These are phyloP conservation scores for Nannizziopsis arthrosporioides DNA, from an alignment of 2,329 filamentous ascomycete species.

Conservation along the genomic window DNA sequence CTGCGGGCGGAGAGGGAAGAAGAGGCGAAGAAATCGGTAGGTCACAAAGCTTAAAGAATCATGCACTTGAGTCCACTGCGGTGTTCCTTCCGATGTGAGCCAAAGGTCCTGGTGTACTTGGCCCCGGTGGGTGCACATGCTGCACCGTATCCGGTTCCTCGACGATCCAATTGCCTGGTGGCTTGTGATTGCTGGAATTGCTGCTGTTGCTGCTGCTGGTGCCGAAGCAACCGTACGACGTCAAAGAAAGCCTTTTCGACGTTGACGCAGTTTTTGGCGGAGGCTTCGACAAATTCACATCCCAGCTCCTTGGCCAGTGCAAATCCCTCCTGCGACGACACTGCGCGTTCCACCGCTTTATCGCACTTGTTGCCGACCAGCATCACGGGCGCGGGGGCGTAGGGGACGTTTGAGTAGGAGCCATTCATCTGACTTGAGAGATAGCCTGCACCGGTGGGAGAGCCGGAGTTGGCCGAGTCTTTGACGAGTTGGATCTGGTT, in stretches of 20 bases:
- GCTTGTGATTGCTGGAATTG: constrained; percentile 18
- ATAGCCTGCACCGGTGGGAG: constrained; percentile 41
- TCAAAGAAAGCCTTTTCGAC: constrained; percentile 98
- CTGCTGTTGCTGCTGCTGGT: constrained; percentile 54
- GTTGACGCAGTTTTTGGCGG: constrained; percentile 95
- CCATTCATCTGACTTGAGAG: constrained; percentile 39
- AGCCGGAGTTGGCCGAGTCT: constrained; percentile 56
- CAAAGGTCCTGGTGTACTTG: constrained; percentile 31
- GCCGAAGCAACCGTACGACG: constrained; percentile 79
- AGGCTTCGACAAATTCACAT: constrained; percentile 94
- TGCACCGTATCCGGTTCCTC: constrained; percentile 25
- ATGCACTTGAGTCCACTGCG: constrained; percentile 28
- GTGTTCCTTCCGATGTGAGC: constrained; percentile 29
- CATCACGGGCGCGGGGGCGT: constrained; percentile 77
- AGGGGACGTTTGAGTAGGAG: constrained; percentile 36
- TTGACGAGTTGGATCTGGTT: constrained; percentile 96
- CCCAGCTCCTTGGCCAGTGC: constrained; percentile 82
- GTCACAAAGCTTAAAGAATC: constrained; percentile 24
- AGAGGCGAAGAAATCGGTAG: not conserved
- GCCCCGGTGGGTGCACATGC: constrained; percentile 22
- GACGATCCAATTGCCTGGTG: constrained; percentile 27
- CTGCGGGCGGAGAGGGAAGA: not conserved
- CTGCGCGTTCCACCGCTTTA: constrained; percentile 86
- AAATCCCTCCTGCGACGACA: constrained; percentile 90
- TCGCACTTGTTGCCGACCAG: constrained; percentile 98